Base-by-base conservation (phyloP, 2,329 filamentous ascomycete species). In the Ascochyta koolunga region DNA sequence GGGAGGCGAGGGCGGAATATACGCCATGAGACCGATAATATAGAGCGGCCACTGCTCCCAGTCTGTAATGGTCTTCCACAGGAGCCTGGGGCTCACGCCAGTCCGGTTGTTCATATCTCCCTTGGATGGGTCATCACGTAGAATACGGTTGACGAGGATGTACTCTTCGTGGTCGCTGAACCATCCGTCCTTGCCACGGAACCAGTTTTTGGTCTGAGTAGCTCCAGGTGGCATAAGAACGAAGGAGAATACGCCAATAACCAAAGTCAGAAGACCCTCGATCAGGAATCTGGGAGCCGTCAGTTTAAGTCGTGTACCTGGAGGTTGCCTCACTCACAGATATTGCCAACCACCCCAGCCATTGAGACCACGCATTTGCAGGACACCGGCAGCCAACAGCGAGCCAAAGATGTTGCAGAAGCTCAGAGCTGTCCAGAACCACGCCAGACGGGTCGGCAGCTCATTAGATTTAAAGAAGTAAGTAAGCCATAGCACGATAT, bases 131-230 rank as follows among this genome's bases (percentile, higher is more conserved):
- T 68, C 86, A 38, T 88, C 86, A 1, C 86, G 81, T 1, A 86
- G 74, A 9, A 84, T 75, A 1, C 85, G 77, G 60, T 87, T 88
- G 22, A 88, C 83, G 56, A 87, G 80, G 60, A 88, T 88, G 45
- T 77, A 76, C 62, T 88, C 85, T 2, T 79, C 86, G 2, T 79
- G 79, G 38, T 86, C 82, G 2, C 65, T 82, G 68, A 88, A 88
- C 82, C 84, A 88, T 1, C 85, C 86, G 47, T 82, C 80, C 10
- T 83, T 83, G 7, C 68, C 66, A 10, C 83, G 79, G 62, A 83
- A 83, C 80, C 82, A 84, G 39, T 77, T 81, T 36, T 77, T 78
- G 0, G 84, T 86, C 57, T 85, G 79, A 3, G 53, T 57, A 2
- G 70, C 63, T n/a, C 67, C 71, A 0, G 72, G 67, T 2, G 84